Evolutionary conservation across 768 basidiomycete genomes (phyloP), one percentile per base, ranked within the genome.

Genomic region (Tylopilus balloui): DNA sequence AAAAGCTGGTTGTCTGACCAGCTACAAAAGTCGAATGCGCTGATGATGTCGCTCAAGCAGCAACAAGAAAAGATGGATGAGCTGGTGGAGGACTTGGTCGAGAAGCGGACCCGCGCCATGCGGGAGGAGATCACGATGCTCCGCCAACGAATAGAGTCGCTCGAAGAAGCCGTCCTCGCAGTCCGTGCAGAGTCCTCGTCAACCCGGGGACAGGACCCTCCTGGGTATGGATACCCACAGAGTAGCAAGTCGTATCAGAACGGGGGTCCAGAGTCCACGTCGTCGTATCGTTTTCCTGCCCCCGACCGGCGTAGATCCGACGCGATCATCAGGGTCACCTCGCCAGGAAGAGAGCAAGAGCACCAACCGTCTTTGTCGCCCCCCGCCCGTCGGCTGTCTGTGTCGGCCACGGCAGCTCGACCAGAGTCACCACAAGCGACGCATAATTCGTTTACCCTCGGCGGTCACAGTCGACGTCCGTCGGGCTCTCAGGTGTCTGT

Each of bases 1-100:
- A 90, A 91, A 69, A 59, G 64, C 31, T 89, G 88, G 84, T 73
- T 92, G 7, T 71, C 74, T 20, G 85, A 87, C 38, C 88, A 92
- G 66, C 69, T 91, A 28, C 76, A 79, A 53, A 79, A 78, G 61
- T 81, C 83, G 29, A 79, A 77, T 46, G 55, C 76, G 13, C 72
- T 86, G 27, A 71, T 81, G 50, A 71, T 75, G 52, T 70, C 68
- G 20, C 64, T 81, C 47, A 68, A 75, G 28, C 78, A 81, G 54
- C 80, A 84, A 57, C 81, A 84, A 58, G 84, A 85, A 32, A 76
- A 77, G 57, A 63, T 85, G 37, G 76, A 80, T 46, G 79, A 81
- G 52, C 66, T 75, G 11, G 79, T 86, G 32, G 80, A 80, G 51
- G 69, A 64, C 43, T 62, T 80, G 31, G 84, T 88, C 37, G 86